Conservation (phyloP, 257 asterid genomes). For the Prunella vulgaris region DNA sequence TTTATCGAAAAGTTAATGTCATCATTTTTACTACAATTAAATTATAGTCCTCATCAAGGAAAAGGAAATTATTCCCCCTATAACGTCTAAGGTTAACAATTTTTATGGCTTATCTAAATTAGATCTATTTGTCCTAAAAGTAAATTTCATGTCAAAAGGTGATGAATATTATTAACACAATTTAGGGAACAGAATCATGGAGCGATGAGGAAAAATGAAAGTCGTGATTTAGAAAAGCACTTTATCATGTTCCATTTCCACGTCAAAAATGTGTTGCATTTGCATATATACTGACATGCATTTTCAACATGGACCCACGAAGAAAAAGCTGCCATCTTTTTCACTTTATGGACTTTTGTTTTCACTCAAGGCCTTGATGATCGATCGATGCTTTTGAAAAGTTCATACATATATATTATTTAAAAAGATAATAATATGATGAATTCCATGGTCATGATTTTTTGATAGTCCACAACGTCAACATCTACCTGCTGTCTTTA, state of each 20-base stretch:
- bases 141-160: background rate
- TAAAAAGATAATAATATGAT: background rate
- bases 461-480: background rate
- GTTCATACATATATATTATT: background rate
- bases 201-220: background rate
- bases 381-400: background rate
- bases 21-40: too few relatives aligned
- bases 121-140: too few relatives aligned
- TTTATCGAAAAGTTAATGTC: too few relatives aligned
- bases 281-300: background rate
- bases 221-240: background rate
- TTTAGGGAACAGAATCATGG: background rate
- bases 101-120: background rate
- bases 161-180: background rate
- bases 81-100: background rate
- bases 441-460: background rate
- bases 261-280: background rate
- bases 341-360: background rate
- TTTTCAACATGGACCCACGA: constrained; percentile 10
- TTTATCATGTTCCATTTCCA: background rate
- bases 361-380: background rate
- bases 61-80: too few relatives aligned
- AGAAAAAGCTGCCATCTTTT: background rate
- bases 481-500: background rate
- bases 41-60: too few relatives aligned